Conservation (phyloP, 495 filamentous ascomycete genomes). For the Pseudoneurospora amorphoporcata region DNA sequence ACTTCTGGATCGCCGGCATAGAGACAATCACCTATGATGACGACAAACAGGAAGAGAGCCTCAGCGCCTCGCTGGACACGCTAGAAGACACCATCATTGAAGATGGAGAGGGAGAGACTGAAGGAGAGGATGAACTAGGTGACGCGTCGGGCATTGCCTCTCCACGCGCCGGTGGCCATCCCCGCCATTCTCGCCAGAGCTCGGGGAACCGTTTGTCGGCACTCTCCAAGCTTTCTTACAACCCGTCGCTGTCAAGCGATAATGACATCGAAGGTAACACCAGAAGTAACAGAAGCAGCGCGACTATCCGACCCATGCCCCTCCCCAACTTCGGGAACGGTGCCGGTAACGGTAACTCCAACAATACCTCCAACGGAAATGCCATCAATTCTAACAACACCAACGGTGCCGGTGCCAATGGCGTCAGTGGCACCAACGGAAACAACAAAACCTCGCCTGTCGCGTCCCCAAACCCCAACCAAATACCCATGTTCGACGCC, state of each 20-base stretch:
- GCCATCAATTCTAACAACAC: slow-evolving; percentile 2
- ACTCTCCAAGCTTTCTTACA: slow-evolving; percentile 50
- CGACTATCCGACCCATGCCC: slow-evolving; percentile 59
- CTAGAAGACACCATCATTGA: slow-evolving; percentile 76
- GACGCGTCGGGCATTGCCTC: slow-evolving; percentile 29
- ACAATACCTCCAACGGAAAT: neutral
- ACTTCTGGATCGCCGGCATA: slow-evolving; percentile 97
- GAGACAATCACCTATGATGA: slow-evolving; percentile 59
- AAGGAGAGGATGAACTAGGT: slow-evolving; percentile 31
- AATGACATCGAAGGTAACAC: slow-evolving; percentile 51
- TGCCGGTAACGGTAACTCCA: slow-evolving; percentile 4
- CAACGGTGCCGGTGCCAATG: slow-evolving; percentile 16
- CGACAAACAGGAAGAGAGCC: slow-evolving; percentile 3
- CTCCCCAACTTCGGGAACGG: slow-evolving; percentile 18
- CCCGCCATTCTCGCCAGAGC: slow-evolving; percentile 51
- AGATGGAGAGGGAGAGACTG: slow-evolving; percentile 48
- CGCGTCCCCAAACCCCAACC: neutral
- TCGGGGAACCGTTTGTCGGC: slow-evolving; percentile 57
- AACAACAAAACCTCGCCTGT: slow-evolving; percentile 4
- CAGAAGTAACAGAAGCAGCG: slow-evolving; percentile 78
- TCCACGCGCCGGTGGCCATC: slow-evolving; percentile 35
- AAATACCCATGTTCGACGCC: neutral
- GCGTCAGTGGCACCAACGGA: slow-evolving; percentile 15
- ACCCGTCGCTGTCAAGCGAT: slow-evolving; percentile 12
- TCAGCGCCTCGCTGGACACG: slow-evolving; percentile 13